These are phyloP conservation scores for Achlya hypogyna DNA, from an alignment of 352 stramenopile species.

Conservation along the genomic window DNA sequence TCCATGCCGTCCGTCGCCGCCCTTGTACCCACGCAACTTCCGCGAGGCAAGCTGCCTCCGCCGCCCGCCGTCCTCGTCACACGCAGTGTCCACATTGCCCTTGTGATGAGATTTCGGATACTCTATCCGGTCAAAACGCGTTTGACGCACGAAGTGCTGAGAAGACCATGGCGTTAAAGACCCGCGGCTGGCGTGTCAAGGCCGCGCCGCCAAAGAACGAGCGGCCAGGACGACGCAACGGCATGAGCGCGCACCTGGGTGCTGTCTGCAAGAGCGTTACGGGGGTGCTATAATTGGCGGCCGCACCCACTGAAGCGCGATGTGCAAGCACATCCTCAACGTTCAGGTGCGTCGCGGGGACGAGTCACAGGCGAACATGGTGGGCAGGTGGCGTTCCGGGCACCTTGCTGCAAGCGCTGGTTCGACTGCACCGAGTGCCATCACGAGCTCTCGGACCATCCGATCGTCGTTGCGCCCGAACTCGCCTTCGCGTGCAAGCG, in stretches of 20 bases:
- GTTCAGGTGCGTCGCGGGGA: constrained; percentile 22
- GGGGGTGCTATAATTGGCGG: too few relatives aligned
- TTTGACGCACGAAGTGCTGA: neutral
- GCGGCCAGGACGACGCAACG: too few relatives aligned
- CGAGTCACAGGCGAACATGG: neutral
- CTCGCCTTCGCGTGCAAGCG: constrained; percentile 61
- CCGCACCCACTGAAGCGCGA: neutral
- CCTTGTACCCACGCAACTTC: neutral
- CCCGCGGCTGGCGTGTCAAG: too few relatives aligned
- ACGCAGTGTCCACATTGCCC: neutral
- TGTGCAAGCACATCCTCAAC: constrained; percentile 17
- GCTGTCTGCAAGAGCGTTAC: too few relatives aligned
- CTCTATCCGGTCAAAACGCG: neutral
- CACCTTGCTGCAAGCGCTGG: constrained; percentile 62
- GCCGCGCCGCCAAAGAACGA: too few relatives aligned
- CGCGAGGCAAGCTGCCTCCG: neutral
- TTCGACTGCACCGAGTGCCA: constrained; percentile 75
- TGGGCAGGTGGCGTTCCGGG: constrained; percentile 47
- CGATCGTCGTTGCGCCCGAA: constrained; percentile 31
- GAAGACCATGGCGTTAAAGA: neutral
- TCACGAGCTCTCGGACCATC: constrained; percentile 53
- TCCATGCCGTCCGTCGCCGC: neutral
- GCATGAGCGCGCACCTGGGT: too few relatives aligned
- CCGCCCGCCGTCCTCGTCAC: too few relatives aligned
- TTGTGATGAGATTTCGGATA: neutral